Conservation (phyloP, 306 rosid species). For the Macrotyloma uniflorum region DNA sequence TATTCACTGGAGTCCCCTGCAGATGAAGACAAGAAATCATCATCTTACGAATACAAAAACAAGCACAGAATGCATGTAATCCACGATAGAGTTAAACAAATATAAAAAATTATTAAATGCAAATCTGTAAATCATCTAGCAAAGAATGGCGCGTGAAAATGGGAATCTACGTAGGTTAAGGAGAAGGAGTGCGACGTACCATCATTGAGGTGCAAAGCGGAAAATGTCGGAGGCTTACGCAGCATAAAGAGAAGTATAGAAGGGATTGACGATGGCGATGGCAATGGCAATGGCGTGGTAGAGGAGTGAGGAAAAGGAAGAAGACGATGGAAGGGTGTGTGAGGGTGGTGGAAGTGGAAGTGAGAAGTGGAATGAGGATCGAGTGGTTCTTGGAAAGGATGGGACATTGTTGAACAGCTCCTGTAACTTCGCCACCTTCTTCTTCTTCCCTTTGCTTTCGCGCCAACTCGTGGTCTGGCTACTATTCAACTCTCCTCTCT, state of each 20-base stretch:
- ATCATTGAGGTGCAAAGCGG: not conserved
- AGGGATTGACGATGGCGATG: not conserved
- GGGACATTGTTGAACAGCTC: conserved; percentile 60
- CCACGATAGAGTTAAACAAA: not conserved
- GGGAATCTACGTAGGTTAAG: not conserved
- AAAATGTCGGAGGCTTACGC: not conserved
- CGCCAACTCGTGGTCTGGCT: conserved; percentile 75
- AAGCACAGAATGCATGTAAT: not conserved
- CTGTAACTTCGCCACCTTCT: conserved; percentile 67
- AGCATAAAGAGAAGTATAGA: not conserved
- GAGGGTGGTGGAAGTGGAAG: not conserved
- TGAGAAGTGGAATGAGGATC: conserved; percentile 55
- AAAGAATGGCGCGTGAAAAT: not conserved
- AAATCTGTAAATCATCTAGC: not conserved
- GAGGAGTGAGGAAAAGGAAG: not conserved
- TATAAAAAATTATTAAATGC: no score
- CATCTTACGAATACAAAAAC: not conserved
- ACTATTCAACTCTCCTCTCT: conserved; percentile 46
- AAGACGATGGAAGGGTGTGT: not conserved
- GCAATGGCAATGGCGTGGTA: not conserved
- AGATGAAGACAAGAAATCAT: conserved; percentile 31
- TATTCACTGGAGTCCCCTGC: conserved; percentile 94
- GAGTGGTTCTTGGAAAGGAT: conserved; percentile 50
- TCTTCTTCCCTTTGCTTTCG: conserved; percentile 72
- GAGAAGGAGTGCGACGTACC: not conserved